Percentiles rank a stretch among this genome's conserved stretches.
These are phyloP conservation scores for Ceratobasidium sp. DNA, from an alignment of 1,284 basidiomycete species.

Conservation along the genomic window DNA sequence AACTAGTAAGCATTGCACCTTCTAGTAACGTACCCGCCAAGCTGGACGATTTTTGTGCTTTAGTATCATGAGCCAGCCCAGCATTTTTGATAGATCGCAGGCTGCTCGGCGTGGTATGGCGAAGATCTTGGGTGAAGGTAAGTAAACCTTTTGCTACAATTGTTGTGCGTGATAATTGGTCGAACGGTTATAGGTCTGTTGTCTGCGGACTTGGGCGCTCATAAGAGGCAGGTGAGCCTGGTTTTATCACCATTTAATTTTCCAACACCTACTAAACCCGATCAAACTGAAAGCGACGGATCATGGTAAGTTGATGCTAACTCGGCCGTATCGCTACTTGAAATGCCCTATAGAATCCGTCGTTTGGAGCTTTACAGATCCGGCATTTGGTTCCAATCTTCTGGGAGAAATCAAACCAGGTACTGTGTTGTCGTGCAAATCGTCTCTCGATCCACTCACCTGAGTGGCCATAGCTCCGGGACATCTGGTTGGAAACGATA, in stretches of 20 bases:
- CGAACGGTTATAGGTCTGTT: constrained; percentile 2
- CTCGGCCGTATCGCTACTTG: not conserved
- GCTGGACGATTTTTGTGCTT: not conserved
- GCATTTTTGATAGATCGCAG: not conserved
- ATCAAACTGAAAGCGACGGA: constrained; percentile 36
- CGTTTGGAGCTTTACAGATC: constrained; percentile 46
- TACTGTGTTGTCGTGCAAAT: not conserved
- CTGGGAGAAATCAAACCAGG: constrained; percentile 44
- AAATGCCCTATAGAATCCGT: constrained; percentile 30
- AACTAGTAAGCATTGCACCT: constrained; percentile 14
- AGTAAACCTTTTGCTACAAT: not conserved
- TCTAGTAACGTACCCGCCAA: not conserved
- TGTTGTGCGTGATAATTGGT: not conserved
- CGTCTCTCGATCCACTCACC: not conserved
- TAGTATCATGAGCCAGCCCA: constrained; percentile 13
- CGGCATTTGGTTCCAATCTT: constrained; percentile 45
- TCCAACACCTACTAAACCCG: not conserved
- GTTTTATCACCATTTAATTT: too few species aligned
- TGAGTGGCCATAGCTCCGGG: constrained; percentile 39
- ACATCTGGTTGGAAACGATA: constrained; percentile 38
- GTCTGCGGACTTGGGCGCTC: constrained; percentile 18
- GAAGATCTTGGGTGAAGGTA: constrained; percentile 42
- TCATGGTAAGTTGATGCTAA: constrained; percentile 36
- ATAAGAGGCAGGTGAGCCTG: constrained; percentile 25
- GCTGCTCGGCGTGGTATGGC: not conserved